A percentile compares a stretch with the other conserved stretches of the same genome.
phyloP scores from a whole-genome alignment of 2,329 filamentous ascomycete species.

The Didymella segeticola region DNA sequence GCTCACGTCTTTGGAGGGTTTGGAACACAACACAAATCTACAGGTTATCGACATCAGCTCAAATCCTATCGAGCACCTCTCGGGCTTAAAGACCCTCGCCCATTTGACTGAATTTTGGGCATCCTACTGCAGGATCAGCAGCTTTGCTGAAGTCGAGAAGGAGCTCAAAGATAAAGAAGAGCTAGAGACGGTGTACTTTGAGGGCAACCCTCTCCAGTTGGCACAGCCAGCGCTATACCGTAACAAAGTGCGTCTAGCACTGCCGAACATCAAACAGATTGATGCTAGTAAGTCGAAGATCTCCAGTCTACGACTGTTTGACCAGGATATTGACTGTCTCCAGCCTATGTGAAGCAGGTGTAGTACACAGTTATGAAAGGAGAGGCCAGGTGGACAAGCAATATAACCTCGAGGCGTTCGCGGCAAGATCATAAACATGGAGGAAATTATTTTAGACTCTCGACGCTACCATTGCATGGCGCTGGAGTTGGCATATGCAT shows the following conservation, averaged over 20 bases:
- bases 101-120: constrained; percentile 93
- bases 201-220: constrained; percentile 88
- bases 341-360: constrained; percentile 32
- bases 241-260: constrained; percentile 87
- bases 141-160: constrained; percentile 82
- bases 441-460: not conserved
- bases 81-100: constrained; percentile 71
- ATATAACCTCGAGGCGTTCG: not conserved
- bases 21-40: constrained; percentile 61
- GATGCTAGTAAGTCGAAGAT: constrained; percentile 79
- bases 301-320: not conserved
- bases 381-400: not conserved
- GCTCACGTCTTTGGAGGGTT: constrained; percentile 76
- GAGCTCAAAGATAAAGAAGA: constrained; percentile 79
- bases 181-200: constrained; percentile 91
- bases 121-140: constrained; percentile 80
- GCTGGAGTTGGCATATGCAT: constrained; percentile 3
- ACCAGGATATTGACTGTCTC: constrained; percentile 8
- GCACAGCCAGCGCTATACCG: constrained; percentile 83
- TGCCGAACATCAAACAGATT: constrained; percentile 91
- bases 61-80: constrained; percentile 79
- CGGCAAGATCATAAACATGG: not conserved
- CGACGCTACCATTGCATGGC: constrained; percentile 7
- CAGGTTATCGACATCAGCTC: constrained; percentile 87
- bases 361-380: constrained; percentile 8